phyloP scores from a whole-genome alignment of 495 filamentous ascomycete species.

The Penicillium pancosmium region DNA sequence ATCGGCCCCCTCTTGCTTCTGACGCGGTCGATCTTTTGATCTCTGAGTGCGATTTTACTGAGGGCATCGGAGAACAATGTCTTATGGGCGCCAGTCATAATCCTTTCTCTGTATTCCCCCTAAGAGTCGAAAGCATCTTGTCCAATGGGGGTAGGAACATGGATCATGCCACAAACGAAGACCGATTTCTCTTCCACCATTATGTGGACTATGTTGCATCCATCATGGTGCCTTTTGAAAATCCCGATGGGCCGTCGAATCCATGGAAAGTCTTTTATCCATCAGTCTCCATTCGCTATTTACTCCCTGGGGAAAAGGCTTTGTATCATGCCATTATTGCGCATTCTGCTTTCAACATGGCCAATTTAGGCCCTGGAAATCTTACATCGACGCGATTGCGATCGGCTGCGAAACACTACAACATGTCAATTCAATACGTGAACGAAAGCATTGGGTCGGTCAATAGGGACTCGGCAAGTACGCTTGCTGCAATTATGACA shows the following conservation, averaged over 20 bases:
- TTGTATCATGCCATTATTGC: not conserved
- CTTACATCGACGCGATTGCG: not conserved
- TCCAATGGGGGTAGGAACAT: not conserved
- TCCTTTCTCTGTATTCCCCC: not conserved
- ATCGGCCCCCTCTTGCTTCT: not conserved
- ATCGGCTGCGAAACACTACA: not conserved
- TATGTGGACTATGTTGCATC: not conserved
- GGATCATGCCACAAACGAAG: not conserved
- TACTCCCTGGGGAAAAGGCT: not conserved
- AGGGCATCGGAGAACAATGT: not conserved
- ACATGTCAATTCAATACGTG: not conserved
- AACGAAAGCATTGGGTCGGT: not conserved
- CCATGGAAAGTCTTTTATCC: not conserved
- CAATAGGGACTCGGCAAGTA: not conserved
- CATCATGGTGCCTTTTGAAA: not conserved
- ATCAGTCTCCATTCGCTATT: not conserved
- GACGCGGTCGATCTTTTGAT: not conserved
- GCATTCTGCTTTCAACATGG: not conserved
- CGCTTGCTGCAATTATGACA: not conserved
- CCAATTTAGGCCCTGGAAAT: not conserved
- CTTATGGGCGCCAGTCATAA: not conserved
- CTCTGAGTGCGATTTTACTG: not conserved
- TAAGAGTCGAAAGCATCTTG: too few relatives aligned
- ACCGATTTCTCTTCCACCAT: not conserved
- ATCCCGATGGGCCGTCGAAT: not conserved